Percentiles rank a stretch among this genome's conserved stretches.
Evolutionary conservation across 257 asterid species (phyloP).

Genomic region (Nicotiana otophora): DNA sequence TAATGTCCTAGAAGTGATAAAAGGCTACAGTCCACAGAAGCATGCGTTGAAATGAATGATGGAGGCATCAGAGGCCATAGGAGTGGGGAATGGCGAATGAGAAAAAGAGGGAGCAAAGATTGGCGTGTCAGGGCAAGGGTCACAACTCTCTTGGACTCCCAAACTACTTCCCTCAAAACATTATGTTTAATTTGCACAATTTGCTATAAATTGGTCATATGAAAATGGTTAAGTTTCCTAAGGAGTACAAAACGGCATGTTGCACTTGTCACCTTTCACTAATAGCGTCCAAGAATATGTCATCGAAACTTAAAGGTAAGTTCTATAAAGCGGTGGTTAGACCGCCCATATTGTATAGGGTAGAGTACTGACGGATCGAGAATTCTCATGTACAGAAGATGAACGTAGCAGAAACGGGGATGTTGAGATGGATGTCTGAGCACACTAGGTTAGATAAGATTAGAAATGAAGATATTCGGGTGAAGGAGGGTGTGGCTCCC

Average conservation of each 20-base stretch:
- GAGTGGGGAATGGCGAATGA: background rate
- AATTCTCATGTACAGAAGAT: too few relatives aligned
- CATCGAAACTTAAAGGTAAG: too few relatives aligned
- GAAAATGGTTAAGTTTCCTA: background rate
- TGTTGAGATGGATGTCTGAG: too few relatives aligned
- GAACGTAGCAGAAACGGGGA: accelerated
- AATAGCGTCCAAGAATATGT: accelerated
- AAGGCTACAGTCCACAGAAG: background rate
- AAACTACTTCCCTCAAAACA: conserved; percentile 10
- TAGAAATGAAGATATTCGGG: too few relatives aligned
- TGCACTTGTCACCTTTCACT: too few relatives aligned
- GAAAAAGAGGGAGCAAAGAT: conserved; percentile 15
- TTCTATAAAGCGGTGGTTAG: too few relatives aligned
- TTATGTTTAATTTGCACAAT: conserved; percentile 24
- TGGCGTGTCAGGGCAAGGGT: conserved; percentile 6
- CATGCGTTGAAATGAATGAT: conserved; percentile 14
- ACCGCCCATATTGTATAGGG: accelerated
- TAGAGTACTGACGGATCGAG: accelerated
- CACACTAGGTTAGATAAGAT: too few relatives aligned
- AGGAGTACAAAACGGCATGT: background rate
- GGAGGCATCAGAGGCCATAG: background rate
- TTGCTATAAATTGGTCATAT: conserved; percentile 4
- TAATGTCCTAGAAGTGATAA: conserved; percentile 2
- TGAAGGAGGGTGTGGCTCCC: too few relatives aligned
- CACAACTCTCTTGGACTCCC: conserved; percentile 18